A percentile compares a stretch with the other conserved stretches of the same genome.
These are phyloP conservation scores for Halophytophthora polymorphica DNA, from an alignment of 352 stramenopile species.

Conservation along the genomic window DNA sequence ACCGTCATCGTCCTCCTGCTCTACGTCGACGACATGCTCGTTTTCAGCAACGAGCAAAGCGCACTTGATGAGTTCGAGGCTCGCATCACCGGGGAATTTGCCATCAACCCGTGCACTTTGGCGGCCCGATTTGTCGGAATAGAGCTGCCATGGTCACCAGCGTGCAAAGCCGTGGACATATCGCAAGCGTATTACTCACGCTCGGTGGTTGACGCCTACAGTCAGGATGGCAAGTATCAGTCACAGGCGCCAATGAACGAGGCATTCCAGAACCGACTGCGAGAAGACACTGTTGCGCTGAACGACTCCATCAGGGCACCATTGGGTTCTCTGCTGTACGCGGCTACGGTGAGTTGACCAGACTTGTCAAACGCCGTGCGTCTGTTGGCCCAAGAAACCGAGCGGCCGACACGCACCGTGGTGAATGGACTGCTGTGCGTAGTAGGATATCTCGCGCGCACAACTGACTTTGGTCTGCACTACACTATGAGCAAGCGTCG, in stretches of 20 bases:
- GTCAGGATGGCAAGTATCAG: not conserved
- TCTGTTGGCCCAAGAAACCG: conserved; percentile 10
- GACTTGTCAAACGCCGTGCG: conserved; percentile 6
- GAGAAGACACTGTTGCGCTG: not conserved
- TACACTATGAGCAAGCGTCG: not conserved
- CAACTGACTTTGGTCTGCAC: not conserved
- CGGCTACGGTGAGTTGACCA: not conserved
- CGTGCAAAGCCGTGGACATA: conserved; percentile 1
- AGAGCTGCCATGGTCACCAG: conserved; percentile 7
- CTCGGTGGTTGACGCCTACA: not conserved
- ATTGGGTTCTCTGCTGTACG: conserved; percentile 9
- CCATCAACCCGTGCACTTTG: conserved; percentile 4
- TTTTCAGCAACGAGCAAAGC: conserved; percentile 8
- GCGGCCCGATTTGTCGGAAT: conserved; percentile 5
- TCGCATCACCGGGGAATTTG: conserved; percentile 1
- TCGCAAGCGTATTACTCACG: conserved; percentile 5
- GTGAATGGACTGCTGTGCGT: not conserved
- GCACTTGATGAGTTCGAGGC: conserved; percentile 7
- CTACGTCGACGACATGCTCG: conserved; percentile 31
- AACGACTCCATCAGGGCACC: not conserved
- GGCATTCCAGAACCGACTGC: conserved; percentile 1
- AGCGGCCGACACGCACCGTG: conserved; percentile 7
- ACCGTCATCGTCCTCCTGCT: conserved; percentile 17
- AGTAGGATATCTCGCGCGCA: conserved; percentile 1
- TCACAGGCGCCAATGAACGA: conserved; percentile 1